phyloP scores from a whole-genome alignment of 192 early-diverging fungal genomes.

The Backusella tarrabulga region DNA sequence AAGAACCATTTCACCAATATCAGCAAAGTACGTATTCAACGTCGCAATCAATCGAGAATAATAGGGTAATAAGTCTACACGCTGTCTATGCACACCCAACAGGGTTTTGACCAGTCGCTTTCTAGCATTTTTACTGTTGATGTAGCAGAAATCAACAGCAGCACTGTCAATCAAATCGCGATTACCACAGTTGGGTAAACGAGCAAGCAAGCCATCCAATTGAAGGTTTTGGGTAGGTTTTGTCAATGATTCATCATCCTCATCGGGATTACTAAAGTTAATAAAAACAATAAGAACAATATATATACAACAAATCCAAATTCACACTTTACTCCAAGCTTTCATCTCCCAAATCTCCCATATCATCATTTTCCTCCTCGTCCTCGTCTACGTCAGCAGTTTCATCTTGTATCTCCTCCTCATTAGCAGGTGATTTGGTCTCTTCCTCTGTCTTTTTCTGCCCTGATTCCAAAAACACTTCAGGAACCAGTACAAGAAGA shows the following conservation, averaged over 20 bases:
- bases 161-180: conserved; percentile 85
- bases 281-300: background rate
- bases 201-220: conserved; percentile 68
- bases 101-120: conserved; percentile 77
- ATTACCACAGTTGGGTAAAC: conserved; percentile 75
- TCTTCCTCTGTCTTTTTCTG: conserved; percentile 36
- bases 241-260: conserved; percentile 38
- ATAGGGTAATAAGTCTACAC: conserved; percentile 86
- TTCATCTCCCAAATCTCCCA: conserved; percentile 23
- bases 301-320: background rate
- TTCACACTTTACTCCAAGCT: conserved; percentile 15
- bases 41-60: conserved; percentile 89
- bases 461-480: conserved; percentile 68
- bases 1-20: conserved; percentile 73
- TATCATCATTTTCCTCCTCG: background rate
- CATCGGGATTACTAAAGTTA: conserved; percentile 25
- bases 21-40: conserved; percentile 83
- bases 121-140: conserved; percentile 79
- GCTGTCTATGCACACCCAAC: conserved; percentile 73
- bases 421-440: background rate
- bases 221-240: conserved; percentile 37
- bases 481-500: conserved; percentile 78
- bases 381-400: conserved; percentile 7
- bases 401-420: conserved; percentile 3
- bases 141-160: conserved; percentile 91